These are phyloP conservation scores for Leccinum olivaceoglutinosum DNA, from an alignment of 1,284 basidiomycete genomes.

Conservation along the genomic window DNA sequence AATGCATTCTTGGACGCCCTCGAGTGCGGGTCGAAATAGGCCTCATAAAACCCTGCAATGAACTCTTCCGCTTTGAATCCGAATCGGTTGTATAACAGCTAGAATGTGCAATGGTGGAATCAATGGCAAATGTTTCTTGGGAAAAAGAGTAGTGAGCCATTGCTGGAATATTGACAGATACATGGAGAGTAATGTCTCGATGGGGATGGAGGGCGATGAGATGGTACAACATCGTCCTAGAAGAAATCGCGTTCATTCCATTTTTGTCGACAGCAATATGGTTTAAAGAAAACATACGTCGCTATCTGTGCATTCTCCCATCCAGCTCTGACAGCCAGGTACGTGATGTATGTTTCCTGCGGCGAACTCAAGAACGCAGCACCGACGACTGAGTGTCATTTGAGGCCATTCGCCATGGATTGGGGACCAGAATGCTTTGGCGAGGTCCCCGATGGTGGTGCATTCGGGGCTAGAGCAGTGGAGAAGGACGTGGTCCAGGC, in stretches of 20 bases:
- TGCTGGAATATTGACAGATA: conserved; percentile 73
- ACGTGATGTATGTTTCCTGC: conserved; percentile 74
- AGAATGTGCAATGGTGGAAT: background rate
- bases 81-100: conserved; percentile 77
- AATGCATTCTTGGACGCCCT: conserved; percentile 74
- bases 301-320: conserved; percentile 76
- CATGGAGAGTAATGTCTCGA: conserved; percentile 73
- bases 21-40: conserved; percentile 62
- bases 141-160: conserved; percentile 44
- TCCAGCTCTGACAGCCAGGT: conserved; percentile 65
- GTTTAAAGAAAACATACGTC: conserved; percentile 41
- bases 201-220: conserved; percentile 63
- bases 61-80: conserved; percentile 84
- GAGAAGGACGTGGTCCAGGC: too few species aligned
- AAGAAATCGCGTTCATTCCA: background rate
- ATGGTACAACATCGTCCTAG: conserved; percentile 70
- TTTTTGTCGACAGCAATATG: background rate
- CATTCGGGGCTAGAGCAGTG: too few species aligned
- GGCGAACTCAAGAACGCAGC: conserved; percentile 73
- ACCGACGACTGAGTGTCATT: conserved; percentile 48
- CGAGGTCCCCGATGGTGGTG: too few species aligned
- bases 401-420: too few species aligned
- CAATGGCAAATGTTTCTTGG: background rate
- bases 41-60: conserved; percentile 71
- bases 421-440: too few species aligned